Evolutionary conservation across 148 eudicot species (phyloP).

Genomic region (Cornus florida): DNA sequence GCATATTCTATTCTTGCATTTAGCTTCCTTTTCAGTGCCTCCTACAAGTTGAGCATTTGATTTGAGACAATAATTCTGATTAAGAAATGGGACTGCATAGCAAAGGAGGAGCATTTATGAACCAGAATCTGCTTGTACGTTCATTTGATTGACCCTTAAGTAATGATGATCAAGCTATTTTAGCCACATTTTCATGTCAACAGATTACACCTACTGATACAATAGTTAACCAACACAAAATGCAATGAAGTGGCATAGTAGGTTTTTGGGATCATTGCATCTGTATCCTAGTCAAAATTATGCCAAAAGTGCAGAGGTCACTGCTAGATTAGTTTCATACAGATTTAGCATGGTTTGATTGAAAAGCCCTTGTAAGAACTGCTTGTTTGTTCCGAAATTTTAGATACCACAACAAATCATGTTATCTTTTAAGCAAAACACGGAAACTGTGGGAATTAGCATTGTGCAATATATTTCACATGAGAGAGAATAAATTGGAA

Average conservation of each 20-base stretch:
- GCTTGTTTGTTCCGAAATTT: not conserved
- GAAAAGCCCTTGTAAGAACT: not conserved
- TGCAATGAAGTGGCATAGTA: too few relatives aligned
- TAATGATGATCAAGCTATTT: not conserved
- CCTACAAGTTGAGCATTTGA: conserved; percentile 39
- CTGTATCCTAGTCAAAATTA: not conserved
- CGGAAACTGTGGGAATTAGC: not conserved
- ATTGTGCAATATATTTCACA: not conserved
- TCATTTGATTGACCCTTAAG: not conserved
- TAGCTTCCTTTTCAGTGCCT: conserved; percentile 66
- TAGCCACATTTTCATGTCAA: not conserved
- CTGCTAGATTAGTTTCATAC: not conserved
- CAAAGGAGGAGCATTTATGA: conserved; percentile 5
- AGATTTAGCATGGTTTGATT: not conserved
- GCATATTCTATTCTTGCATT: conserved; percentile 87
- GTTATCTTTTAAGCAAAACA: not conserved
- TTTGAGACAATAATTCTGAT: not conserved
- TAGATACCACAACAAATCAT: not conserved
- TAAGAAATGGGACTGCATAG: not conserved
- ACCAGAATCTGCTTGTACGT: not conserved
- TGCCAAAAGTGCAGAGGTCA: not conserved
- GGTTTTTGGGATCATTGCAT: not conserved
- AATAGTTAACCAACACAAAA: not conserved
- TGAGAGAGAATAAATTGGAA: too few relatives aligned
- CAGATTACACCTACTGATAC: not conserved